Evolutionary conservation across 2,329 filamentous ascomycete species (phyloP).

Genomic region (Hypoxylon sp.): DNA sequence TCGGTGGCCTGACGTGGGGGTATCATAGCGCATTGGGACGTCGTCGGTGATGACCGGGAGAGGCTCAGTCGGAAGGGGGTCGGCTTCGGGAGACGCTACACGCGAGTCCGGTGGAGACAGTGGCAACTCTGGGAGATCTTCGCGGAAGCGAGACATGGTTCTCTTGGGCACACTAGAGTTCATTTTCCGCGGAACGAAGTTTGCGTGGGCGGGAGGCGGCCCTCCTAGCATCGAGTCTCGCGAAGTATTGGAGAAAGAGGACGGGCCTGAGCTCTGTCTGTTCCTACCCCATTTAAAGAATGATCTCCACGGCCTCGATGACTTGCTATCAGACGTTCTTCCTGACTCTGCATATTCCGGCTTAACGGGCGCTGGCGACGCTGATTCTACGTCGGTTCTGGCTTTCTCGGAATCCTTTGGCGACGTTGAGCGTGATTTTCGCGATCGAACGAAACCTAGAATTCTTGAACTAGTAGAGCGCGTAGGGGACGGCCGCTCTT

Average conservation of each 20-base stretch:
- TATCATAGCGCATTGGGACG: slow-evolving; percentile 53
- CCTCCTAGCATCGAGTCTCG: slow-evolving; percentile 77
- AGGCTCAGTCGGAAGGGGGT: slow-evolving; percentile 46
- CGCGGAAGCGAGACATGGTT: slow-evolving; percentile 88
- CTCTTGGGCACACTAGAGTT: slow-evolving; percentile 69
- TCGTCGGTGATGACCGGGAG: slow-evolving; percentile 48
- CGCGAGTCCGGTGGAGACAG: slow-evolving; percentile 86
- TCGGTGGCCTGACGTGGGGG: slow-evolving; percentile 55
- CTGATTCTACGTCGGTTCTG: slow-evolving; percentile 43
- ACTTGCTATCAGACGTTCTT: slow-evolving; percentile 64
- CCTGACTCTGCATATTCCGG: slow-evolving; percentile 60
- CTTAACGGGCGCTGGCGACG: slow-evolving; percentile 48
- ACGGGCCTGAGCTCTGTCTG: slow-evolving; percentile 65
- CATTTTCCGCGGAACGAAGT: slow-evolving; percentile 45
- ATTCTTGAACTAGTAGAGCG: slow-evolving; percentile 47
- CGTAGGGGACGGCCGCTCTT: slow-evolving; percentile 21
- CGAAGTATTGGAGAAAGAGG: slow-evolving; percentile 92
- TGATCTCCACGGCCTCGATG: slow-evolving; percentile 68
- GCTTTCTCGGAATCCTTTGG: slow-evolving; percentile 54
- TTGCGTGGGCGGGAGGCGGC: slow-evolving; percentile 48
- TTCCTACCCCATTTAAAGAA: slow-evolving; percentile 76
- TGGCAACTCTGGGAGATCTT: slow-evolving; percentile 87
- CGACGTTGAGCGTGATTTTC: slow-evolving; percentile 59
- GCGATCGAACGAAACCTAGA: slow-evolving; percentile 53
- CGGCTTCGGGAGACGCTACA: slow-evolving; percentile 77